These are phyloP conservation scores for Dictyostelium brefeldianum DNA, from an alignment of 78 protist species.

Conservation along the genomic window DNA sequence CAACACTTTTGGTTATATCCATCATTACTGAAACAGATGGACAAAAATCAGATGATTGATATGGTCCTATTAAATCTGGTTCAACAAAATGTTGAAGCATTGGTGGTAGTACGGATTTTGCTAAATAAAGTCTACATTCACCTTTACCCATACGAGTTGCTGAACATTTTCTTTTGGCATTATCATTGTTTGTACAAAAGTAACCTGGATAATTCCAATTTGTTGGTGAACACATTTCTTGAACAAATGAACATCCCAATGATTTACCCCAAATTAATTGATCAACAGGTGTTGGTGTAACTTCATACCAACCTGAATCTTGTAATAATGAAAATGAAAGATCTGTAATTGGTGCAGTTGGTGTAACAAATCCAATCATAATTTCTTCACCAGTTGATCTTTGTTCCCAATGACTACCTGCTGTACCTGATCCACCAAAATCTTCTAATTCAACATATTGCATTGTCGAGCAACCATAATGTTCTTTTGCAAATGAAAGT, in stretches of 20 bases:
- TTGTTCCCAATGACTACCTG: slow-evolving; percentile 29
- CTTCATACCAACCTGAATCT: slow-evolving; percentile 49
- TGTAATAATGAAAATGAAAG: slow-evolving; percentile 29
- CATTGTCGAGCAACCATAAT: neutral
- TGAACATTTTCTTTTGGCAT: neutral
- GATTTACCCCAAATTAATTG: slow-evolving; percentile 13
- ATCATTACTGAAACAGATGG: neutral
- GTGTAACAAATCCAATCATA: slow-evolving; percentile 30
- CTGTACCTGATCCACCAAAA: slow-evolving; percentile 31
- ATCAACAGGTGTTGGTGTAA: neutral
- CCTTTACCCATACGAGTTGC: slow-evolving; percentile 1
- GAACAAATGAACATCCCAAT: neutral
- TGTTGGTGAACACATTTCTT: neutral
- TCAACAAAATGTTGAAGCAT: slow-evolving; percentile 12
- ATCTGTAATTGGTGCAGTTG: slow-evolving; percentile 6
- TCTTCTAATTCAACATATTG: neutral
- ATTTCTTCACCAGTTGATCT: slow-evolving; percentile 14
- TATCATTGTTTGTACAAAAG: neutral
- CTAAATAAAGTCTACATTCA: neutral
- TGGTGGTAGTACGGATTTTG: neutral
- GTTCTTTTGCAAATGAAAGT: neutral
- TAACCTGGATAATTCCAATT: slow-evolving; percentile 31
- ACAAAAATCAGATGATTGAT: no score
- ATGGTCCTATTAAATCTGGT: slow-evolving; percentile 4
- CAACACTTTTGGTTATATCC: neutral